These are phyloP conservation scores for Sicyos baderoa DNA, from an alignment of 306 rosid species.

Conservation along the genomic window DNA sequence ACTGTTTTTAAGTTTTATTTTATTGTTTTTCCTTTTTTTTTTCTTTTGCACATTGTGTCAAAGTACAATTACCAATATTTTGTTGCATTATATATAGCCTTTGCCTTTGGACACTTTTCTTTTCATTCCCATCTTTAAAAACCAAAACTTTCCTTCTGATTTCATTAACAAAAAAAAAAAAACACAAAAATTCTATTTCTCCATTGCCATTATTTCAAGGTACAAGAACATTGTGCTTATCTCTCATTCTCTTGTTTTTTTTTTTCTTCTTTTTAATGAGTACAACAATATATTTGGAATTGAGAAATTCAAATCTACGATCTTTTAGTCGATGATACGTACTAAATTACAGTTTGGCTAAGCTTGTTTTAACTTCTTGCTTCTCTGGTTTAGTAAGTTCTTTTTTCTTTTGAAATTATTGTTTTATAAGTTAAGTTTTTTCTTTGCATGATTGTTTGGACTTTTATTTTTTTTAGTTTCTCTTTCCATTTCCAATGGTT, in stretches of 20 bases:
- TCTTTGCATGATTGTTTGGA: too few species aligned
- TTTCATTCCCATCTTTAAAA: conserved; percentile 33
- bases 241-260: not conserved
- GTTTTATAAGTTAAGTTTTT: too few species aligned
- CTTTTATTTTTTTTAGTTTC: too few species aligned
- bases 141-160: conserved; percentile 15
- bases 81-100: conserved; percentile 26
- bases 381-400: too few species aligned
- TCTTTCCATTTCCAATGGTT: too few species aligned
- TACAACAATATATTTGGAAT: too few species aligned
- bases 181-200: not conserved
- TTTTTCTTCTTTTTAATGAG: too few species aligned
- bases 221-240: not conserved
- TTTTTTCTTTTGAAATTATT: too few species aligned
- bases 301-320: too few species aligned
- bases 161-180: not conserved
- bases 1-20: conserved; percentile 26
- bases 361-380: too few species aligned
- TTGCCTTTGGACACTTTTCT: conserved; percentile 31
- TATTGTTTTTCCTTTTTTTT: conserved; percentile 18
- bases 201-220: not conserved
- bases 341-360: too few species aligned
- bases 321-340: too few species aligned
- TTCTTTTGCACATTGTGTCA: conserved; percentile 23
- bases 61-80: conserved; percentile 43